Evolutionary conservation across 176 grass and related monocot genomes (phyloP).

Genomic region (Cenchrus fungigraminus): DNA sequence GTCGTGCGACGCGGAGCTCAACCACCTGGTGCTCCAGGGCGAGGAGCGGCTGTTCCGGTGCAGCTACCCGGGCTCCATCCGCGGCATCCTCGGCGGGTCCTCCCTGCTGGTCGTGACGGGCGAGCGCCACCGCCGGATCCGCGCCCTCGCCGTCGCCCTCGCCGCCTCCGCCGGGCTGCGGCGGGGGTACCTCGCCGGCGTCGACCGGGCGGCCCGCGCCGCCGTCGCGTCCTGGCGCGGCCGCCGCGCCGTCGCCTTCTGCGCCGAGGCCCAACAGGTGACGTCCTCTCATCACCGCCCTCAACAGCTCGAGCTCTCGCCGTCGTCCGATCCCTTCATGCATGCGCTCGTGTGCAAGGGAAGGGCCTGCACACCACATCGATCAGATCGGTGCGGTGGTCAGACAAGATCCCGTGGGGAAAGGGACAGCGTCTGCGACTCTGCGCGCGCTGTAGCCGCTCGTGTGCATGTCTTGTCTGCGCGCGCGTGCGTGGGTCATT

Average conservation of each 20-base stretch:
- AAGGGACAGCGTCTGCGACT: neutral
- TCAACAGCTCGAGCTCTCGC: too few species aligned
- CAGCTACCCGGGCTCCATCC: constrained; percentile 47
- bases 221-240: constrained; percentile 32
- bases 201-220: constrained; percentile 35
- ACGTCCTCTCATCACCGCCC: too few species aligned
- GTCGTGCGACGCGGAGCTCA: constrained; percentile 49
- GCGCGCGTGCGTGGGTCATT: too few species aligned
- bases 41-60: constrained; percentile 47
- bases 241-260: constrained; percentile 1
- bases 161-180: neutral
- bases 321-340: too few species aligned
- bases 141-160: constrained; percentile 29
- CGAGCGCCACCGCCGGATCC: constrained; percentile 30
- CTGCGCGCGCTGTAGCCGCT: neutral
- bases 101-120: constrained; percentile 47
- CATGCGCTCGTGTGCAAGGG: too few species aligned
- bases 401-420: neutral
- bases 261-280: constrained; percentile 38
- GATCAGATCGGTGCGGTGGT: too few species aligned
- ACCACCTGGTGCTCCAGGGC: constrained; percentile 48
- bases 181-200: neutral
- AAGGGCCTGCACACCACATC: too few species aligned
- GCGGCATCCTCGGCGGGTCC: constrained; percentile 39
- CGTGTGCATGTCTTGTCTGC: neutral